These are phyloP conservation scores for Closterium sp. DNA, from an alignment of 139 green algal genomes.

Conservation along the genomic window DNA sequence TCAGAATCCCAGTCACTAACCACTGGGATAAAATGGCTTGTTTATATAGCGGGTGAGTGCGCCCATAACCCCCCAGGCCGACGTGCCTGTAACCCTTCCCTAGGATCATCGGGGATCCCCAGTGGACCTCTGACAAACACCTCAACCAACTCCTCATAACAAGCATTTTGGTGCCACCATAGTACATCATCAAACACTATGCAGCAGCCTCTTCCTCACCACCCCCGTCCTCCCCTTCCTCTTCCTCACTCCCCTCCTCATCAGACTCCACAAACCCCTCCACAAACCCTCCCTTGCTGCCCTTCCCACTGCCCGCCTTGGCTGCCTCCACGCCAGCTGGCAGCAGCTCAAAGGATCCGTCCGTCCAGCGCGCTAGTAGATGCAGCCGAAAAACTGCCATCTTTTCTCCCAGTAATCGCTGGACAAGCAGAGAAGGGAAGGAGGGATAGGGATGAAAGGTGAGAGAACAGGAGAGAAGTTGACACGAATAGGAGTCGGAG, in stretches of 20 bases:
- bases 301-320: neutral
- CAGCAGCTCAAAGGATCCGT: conserved; percentile 23
- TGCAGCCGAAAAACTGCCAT: conserved; percentile 40
- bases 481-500: too few species aligned
- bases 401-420: conserved; percentile 36
- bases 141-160: too few species aligned
- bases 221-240: neutral
- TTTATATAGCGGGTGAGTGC: too few species aligned
- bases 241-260: neutral
- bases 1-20: too few species aligned
- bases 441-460: too few species aligned
- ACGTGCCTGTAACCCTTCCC: too few species aligned
- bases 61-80: too few species aligned
- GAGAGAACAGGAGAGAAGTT: neutral
- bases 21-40: too few species aligned
- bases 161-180: too few species aligned
- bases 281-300: neutral
- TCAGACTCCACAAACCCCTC: neutral
- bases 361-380: conserved; percentile 29
- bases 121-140: too few species aligned
- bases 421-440: neutral
- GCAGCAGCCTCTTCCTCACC: neutral
- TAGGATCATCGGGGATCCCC: too few species aligned
- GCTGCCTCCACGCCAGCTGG: neutral
- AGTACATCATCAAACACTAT: neutral